These are phyloP conservation scores for Cubamyces lactineus DNA, from an alignment of 768 basidiomycete species.

Conservation along the genomic window DNA sequence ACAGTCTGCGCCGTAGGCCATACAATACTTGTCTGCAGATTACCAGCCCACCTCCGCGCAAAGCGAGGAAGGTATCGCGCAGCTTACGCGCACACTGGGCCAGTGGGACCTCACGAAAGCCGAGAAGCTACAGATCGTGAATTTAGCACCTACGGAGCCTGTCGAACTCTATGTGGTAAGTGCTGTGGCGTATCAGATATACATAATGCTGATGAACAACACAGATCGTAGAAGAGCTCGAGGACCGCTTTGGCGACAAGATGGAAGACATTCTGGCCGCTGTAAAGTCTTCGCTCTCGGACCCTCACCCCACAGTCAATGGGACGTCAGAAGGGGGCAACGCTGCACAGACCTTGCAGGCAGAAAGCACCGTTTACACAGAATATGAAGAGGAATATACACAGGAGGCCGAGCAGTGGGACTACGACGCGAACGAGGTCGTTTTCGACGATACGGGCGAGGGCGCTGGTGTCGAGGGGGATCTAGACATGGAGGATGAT, in stretches of 20 bases:
- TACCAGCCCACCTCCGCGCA: conserved; percentile 72
- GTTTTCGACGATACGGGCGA: conserved; percentile 69
- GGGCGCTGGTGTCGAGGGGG: conserved; percentile 69
- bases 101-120: conserved; percentile 81
- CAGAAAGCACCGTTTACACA: conserved; percentile 6
- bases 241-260: conserved; percentile 74
- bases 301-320: conserved; percentile 4
- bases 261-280: conserved; percentile 67
- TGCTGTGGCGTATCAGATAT: too few relatives aligned
- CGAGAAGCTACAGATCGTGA: conserved; percentile 92
- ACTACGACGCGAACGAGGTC: conserved; percentile 51
- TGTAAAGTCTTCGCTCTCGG: conserved; percentile 51
- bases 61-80: conserved; percentile 61
- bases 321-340: not conserved
- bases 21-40: conserved; percentile 78
- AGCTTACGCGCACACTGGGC: conserved; percentile 68
- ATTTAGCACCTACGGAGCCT: conserved; percentile 77
- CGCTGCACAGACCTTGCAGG: conserved; percentile 7
- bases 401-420: conserved; percentile 38
- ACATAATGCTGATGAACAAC: not conserved
- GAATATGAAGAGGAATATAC: conserved; percentile 27
- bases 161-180: conserved; percentile 88
- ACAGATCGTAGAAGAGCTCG: conserved; percentile 93
- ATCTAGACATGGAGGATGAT: conserved; percentile 70
- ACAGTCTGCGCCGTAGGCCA: conserved; percentile 59